Percentiles rank a stretch among this genome's conserved stretches.
Conservation (phyloP, 225 moss, liverwort and hornwort species). For the Anthoceros angustus region DNA sequence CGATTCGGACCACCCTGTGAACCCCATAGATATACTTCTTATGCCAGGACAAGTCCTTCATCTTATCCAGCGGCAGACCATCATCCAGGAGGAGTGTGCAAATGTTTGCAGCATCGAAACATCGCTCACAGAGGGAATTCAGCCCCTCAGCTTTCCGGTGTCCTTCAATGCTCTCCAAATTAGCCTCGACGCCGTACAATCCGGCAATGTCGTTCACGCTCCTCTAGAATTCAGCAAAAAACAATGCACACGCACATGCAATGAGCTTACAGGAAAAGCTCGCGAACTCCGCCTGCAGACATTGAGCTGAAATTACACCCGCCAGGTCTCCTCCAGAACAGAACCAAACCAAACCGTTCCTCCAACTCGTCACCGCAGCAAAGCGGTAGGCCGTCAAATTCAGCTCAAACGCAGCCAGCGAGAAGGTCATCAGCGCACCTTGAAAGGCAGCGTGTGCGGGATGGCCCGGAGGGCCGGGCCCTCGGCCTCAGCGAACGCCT, state of each 20-base stretch:
- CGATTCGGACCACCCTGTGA: conserved; percentile 68
- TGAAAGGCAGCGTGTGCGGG: conserved; percentile 70
- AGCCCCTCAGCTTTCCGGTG: conserved; percentile 39
- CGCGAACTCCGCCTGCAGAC: not conserved
- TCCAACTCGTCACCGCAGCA: not conserved
- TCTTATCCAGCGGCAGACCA: conserved; percentile 45
- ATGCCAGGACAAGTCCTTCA: conserved; percentile 66
- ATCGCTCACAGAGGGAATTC: conserved; percentile 39
- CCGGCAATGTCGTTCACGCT: conserved; percentile 38
- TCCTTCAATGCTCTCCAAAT: conserved; percentile 29
- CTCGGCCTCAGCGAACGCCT: conserved; percentile 61
- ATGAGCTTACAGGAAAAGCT: not conserved
- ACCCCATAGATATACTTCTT: conserved; percentile 37
- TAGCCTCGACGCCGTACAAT: conserved; percentile 36
- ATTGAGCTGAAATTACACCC: no score
- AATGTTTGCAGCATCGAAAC: conserved; percentile 68
- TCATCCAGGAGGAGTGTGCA: conserved; percentile 67
- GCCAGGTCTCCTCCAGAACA: no score
- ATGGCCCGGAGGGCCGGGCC: conserved; percentile 55
- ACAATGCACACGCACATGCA: not conserved
- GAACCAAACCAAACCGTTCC: no score
- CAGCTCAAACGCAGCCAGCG: not conserved
- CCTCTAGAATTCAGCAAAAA: conserved; percentile 14
- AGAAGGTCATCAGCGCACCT: conserved; percentile 38
- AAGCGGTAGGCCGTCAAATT: not conserved